Base-by-base conservation (phyloP, 75 land plant genomes). In the Cupressus sempervirens region DNA sequence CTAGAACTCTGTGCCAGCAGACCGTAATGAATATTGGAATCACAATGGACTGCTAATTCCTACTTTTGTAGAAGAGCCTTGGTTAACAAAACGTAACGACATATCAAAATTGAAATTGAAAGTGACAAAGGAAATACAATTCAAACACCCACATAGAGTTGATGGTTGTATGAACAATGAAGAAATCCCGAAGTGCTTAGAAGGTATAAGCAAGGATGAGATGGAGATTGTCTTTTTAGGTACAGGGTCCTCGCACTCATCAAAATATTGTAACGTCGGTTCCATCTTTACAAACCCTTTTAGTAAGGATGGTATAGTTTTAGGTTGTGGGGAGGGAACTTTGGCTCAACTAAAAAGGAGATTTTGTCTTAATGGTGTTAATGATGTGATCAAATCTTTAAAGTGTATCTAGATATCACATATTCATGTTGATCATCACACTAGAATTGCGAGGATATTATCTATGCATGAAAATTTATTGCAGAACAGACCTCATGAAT, bases 311-410 rank as follows among this genome's bases (percentile, higher is more conserved):
- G 90, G 96, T 58, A 81, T 98, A 79, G 93, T 98, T 85, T 76
- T 98, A 58, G 99, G 96, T 87, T 98, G 99, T 89, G 99, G 99
- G 4, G 99, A 98, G 90, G 99, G 98, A 83, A 94, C 99, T 46
- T 89, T 95, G 54, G 99, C 93, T 58, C 99, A 98, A 80, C 90
- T 98, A 3, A 98, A 92, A 87, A 88, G 98, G 89, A 93, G 99
- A 86, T 98, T 91, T 93, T 95, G 99, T 7, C 62, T 92, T 56
- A 83, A 87, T 52, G 98, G 95, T 68, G 97, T 98, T 70, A 93
- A 98, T 87, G 87, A 92, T 54, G 94, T 91, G 67, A 89, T 98
- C 38, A 90, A 85, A 80, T 85, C 88, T 36, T 85, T 98, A 80
- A 94, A 86, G 85, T 92, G 88, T 75, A 92, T 98, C 46, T 98